These are phyloP conservation scores for Acanthamoeba quina DNA, from an alignment of 208 protist species.

Conservation along the genomic window DNA sequence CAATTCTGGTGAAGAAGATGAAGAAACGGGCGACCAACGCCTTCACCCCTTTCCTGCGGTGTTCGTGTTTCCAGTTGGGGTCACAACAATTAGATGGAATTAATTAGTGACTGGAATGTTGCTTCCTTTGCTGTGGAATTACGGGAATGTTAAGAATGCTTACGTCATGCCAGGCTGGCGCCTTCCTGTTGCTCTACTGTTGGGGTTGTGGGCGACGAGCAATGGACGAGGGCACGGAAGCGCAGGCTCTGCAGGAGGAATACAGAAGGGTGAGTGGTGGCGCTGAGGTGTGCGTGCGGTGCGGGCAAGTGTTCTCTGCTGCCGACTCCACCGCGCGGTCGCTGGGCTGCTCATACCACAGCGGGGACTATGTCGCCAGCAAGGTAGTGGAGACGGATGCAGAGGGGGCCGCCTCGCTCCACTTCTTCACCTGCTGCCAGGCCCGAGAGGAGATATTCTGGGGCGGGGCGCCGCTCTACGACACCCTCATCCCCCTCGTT, in stretches of 20 bases:
- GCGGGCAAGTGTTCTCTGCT: background rate
- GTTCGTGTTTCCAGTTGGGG: background rate
- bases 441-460: conserved; percentile 15
- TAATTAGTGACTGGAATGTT: background rate
- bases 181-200: too few relatives aligned
- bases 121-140: too few relatives aligned
- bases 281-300: background rate
- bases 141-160: background rate
- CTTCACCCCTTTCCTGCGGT: background rate
- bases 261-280: background rate
- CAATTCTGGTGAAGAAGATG: background rate
- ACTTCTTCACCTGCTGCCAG: background rate
- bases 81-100: background rate
- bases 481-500: background rate
- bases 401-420: background rate
- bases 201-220: too few relatives aligned
- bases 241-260: background rate
- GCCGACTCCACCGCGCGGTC: background rate
- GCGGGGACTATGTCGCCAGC: background rate
- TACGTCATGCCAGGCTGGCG: background rate
- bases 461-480: background rate
- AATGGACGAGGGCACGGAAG: background rate
- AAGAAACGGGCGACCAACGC: background rate
- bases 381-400: background rate
- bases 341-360: background rate